Base-by-base conservation (phyloP, 768 basidiomycete genomes). In the Clitopilus hobsonii region DNA sequence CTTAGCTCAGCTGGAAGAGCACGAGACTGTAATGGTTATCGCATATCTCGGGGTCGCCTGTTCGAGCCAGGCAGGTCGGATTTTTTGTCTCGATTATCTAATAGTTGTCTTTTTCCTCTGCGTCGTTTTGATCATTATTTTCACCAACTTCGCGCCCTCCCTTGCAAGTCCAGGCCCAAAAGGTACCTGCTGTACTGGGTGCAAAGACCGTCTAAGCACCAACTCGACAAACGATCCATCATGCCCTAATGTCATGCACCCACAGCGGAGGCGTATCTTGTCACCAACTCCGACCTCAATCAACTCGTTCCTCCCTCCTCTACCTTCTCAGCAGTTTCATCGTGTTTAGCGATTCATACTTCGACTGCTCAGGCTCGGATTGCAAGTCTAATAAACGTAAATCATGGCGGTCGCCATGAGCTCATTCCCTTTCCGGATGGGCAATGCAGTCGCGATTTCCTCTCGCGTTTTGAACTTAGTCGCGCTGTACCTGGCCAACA, bases 21-120 rank as follows among this genome's bases (percentile, higher is more conserved):
- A 68, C 67, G 60, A 73, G 71, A 74, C 73, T 74, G 73, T 74
- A 73, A 74, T 60, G 55, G 71, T 57, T 53, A 58, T 56, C 22
- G 41, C 48, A 53, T 49, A 80, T 80, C 78, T 79, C 72, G 73
- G 74, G 68, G 79, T 80, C 78, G 76, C 77, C 80, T 79, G 80
- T 81, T 81, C 79, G 79, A 81, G 61, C 79, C 80, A 80, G 80
- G 78, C 76, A 79, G 74, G 71, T 77, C 73, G 77, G 77, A 80
- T 61, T 10, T 41, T 41, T 18, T 41, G 38, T 10, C 11, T n/a
- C n/a, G n/a, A n/a, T n/a, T n/a, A n/a, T n/a, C n/a, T n/a, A n/a
- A n/a, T n/a, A n/a, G n/a, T n/a, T n/a, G n/a, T n/a, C n/a, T n/a
- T n/a, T n/a, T n/a, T n/a, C n/a, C n/a, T n/a, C n/a, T n/a, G n/a